Percentiles rank a stretch among this genome's conserved stretches.
These are phyloP conservation scores for Boletus eberwhitei DNA, from an alignment of 768 basidiomycete genomes.

Conservation along the genomic window DNA sequence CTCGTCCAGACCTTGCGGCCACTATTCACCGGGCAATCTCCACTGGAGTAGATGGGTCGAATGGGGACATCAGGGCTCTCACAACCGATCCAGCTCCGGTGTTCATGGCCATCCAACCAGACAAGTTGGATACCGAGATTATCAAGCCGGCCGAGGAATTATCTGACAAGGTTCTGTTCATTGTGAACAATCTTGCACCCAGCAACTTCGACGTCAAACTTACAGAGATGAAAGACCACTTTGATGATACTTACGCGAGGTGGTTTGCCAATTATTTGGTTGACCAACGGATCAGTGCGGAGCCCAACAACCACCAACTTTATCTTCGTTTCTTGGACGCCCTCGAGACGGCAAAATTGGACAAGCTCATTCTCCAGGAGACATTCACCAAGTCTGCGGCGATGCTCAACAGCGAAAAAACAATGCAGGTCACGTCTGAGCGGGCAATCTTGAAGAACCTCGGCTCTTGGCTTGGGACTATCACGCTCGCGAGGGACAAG, in stretches of 20 bases:
- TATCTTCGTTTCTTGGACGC: conserved; percentile 93
- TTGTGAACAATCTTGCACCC: conserved; percentile 95
- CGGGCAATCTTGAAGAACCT: conserved; percentile 89
- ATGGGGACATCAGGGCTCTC: conserved; percentile 39
- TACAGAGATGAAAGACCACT: conserved; percentile 79
- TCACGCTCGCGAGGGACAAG: conserved; percentile 88
- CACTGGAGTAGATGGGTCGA: conserved; percentile 43
- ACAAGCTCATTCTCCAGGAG: conserved; percentile 86
- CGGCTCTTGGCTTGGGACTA: conserved; percentile 89
- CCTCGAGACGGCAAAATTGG: conserved; percentile 62
- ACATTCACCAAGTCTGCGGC: conserved; percentile 83
- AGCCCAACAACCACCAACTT: conserved; percentile 94
- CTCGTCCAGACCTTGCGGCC: conserved; percentile 75
- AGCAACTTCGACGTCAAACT: conserved; percentile 90
- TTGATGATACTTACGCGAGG: conserved; percentile 77
- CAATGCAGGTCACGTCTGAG: conserved; percentile 81
- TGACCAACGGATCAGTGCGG: conserved; percentile 90
- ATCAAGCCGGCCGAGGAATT: conserved; percentile 77
- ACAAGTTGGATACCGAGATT: conserved; percentile 57
- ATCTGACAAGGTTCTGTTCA: conserved; percentile 94
- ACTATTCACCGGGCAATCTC: conserved; percentile 69
- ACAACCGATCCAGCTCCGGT: conserved; percentile 47
- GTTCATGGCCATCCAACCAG: conserved; percentile 79
- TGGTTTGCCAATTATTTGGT: conserved; percentile 99
- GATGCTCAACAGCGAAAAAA: conserved; percentile 89